phyloP scores from a whole-genome alignment of 371 early-diverging fungal species.

The Mucor lusitanicus region DNA sequence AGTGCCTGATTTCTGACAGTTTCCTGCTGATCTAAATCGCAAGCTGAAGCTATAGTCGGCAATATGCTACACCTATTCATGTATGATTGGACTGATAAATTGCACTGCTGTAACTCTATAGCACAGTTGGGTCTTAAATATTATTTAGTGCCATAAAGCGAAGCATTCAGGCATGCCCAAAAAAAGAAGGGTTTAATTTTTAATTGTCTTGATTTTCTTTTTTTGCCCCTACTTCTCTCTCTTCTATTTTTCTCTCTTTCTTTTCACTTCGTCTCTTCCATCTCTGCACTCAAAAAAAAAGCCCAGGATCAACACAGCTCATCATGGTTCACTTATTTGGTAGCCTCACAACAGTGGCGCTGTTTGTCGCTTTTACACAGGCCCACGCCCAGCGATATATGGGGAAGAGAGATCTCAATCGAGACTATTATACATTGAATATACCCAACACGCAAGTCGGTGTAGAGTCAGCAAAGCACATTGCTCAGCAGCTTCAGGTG shows the following conservation, averaged over 20 bases:
- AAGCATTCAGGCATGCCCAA: neutral
- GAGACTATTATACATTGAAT: constrained; percentile 57
- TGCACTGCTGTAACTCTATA: neutral
- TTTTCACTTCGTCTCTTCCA: neutral
- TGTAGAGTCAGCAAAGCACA: constrained; percentile 30
- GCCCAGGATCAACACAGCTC: neutral
- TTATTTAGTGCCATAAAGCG: neutral
- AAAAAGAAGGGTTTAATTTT: neutral
- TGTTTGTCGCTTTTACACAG: neutral
- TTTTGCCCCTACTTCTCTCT: neutral
- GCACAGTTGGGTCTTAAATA: neutral
- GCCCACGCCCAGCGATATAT: constrained; percentile 13
- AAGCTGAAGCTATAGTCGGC: neutral
- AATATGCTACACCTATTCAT: neutral
- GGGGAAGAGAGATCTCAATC: constrained; percentile 22
- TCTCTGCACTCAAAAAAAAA: neutral
- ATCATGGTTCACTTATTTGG: neutral
- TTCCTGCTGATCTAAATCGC: neutral
- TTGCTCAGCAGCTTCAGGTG: constrained; percentile 49
- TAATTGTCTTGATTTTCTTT: neutral
- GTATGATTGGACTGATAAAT: neutral
- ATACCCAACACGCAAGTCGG: constrained; percentile 29
- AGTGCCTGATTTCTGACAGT: neutral
- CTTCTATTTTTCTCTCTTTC: neutral
- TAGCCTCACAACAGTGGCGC: neutral